Percentiles rank a stretch among this genome's conserved stretches.
Conservation (phyloP, 345 rosid genomes). For the Zanthoxylum bungeanum region DNA sequence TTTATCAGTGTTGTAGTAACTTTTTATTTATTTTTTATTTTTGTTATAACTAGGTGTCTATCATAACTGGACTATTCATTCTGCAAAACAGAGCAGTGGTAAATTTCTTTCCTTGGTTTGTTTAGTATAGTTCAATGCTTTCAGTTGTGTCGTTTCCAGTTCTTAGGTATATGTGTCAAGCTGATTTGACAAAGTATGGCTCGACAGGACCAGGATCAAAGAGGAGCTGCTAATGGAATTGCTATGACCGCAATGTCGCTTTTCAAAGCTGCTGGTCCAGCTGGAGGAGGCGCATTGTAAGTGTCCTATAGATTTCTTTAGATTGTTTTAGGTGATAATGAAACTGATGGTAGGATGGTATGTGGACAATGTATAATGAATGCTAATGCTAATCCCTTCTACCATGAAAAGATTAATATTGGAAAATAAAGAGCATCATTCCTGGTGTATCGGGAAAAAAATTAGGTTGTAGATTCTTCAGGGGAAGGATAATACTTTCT, state of each 20-base stretch:
- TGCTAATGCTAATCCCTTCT: not conserved
- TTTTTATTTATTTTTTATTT: not conserved
- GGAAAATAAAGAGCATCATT: no score
- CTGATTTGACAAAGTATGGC: no score
- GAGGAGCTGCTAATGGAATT: slow-evolving; percentile 55
- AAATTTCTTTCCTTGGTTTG: slow-evolving; percentile 5
- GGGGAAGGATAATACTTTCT: not conserved
- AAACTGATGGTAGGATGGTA: not conserved
- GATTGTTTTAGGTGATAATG: not conserved
- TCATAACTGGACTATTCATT: slow-evolving; percentile 37
- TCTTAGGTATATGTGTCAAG: no score
- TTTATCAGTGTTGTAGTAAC: not conserved
- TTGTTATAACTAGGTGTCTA: slow-evolving; percentile 22
- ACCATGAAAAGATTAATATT: not conserved
- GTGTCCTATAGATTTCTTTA: slow-evolving; percentile 1
- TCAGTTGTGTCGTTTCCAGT: not conserved
- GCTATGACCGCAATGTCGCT: slow-evolving; percentile 49
- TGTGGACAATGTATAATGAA: not conserved
- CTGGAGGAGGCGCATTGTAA: slow-evolving; percentile 54
- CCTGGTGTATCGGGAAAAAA: no score
- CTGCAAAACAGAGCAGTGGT: slow-evolving; percentile 59
- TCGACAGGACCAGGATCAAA: slow-evolving; percentile 52
- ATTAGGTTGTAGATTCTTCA: not conserved
- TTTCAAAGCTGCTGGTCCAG: slow-evolving; percentile 52
- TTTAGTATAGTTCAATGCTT: not conserved